Percentiles rank a stretch among this genome's conserved stretches.
Evolutionary conservation across 352 stramenopile genomes (phyloP).

Genomic region (Pythium sp.): DNA sequence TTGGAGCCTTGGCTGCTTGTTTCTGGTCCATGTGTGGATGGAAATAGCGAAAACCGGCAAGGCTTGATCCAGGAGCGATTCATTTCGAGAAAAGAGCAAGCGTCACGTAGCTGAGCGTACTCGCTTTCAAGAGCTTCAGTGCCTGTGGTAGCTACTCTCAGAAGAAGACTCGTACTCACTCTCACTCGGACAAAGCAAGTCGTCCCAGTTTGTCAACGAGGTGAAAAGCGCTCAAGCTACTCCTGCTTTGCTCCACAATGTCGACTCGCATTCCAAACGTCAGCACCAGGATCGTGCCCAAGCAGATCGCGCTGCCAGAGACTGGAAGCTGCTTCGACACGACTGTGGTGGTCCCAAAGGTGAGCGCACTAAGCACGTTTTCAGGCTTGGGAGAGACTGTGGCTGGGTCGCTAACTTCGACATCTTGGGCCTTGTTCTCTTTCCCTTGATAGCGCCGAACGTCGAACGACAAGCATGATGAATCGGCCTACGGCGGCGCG

Average conservation of each 20-base stretch:
- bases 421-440: background rate
- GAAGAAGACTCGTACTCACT: background rate
- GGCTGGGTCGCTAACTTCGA: background rate
- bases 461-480: slow-evolving; percentile 69
- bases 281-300: slow-evolving; percentile 79
- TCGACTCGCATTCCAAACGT: slow-evolving; percentile 77
- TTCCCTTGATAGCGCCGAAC: slow-evolving; percentile 42
- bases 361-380: slow-evolving; percentile 9
- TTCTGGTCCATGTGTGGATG: background rate
- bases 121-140: background rate
- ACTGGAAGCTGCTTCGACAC: slow-evolving; percentile 95
- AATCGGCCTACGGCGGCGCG: slow-evolving; percentile 62
- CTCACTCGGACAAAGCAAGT: background rate
- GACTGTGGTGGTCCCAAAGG: slow-evolving; percentile 64
- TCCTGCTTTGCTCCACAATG: slow-evolving; percentile 22
- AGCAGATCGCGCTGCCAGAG: slow-evolving; percentile 74
- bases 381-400: too few species aligned
- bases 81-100: slow-evolving; percentile 43
- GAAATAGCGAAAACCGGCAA: background rate
- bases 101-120: slow-evolving; percentile 2
- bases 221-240: background rate
- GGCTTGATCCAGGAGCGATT: background rate
- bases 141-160: background rate
- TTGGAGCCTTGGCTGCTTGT: background rate
- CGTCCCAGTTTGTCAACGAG: background rate